These are phyloP conservation scores for Trametopsis cervina DNA, from an alignment of 768 basidiomycete genomes.

Conservation along the genomic window DNA sequence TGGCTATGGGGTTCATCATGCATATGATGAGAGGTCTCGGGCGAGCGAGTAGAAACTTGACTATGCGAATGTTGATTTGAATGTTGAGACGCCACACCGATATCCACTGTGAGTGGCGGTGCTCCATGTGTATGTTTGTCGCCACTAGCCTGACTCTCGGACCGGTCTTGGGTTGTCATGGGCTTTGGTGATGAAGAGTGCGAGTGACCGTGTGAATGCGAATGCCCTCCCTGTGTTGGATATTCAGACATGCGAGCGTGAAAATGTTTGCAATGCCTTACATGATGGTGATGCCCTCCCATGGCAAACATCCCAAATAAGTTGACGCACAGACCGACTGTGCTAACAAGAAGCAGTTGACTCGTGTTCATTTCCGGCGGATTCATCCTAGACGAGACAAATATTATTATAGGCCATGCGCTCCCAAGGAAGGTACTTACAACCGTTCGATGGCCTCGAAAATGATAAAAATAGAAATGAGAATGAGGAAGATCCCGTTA, in stretches of 20 bases:
- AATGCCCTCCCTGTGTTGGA: conserved; percentile 45
- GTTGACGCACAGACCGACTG: conserved; percentile 87
- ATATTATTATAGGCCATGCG: neutral
- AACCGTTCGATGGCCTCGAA: conserved; percentile 96
- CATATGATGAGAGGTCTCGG: conserved; percentile 5
- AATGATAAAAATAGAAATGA: conserved; percentile 96
- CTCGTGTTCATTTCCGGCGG: conserved; percentile 98
- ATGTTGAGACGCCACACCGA: conserved; percentile 1
- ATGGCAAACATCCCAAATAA: conserved; percentile 99
- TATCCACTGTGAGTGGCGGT: neutral
- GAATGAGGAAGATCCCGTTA: conserved; percentile 88
- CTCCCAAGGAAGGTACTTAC: conserved; percentile 32
- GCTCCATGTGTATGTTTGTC: conserved; percentile 10
- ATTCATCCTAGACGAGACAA: conserved; percentile 48
- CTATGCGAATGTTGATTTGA: conserved; percentile 6
- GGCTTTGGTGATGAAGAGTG: conserved; percentile 19
- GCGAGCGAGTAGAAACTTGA: neutral
- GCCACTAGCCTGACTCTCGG: neutral
- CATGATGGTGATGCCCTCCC: conserved; percentile 90
- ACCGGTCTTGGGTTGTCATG: neutral
- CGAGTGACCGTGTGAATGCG: conserved; percentile 29
- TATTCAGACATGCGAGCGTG: neutral
- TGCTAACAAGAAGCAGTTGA: conserved; percentile 85
- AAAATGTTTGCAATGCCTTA: conserved; percentile 22
- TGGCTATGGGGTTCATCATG: conserved; percentile 10